Conservation (phyloP, 2,329 filamentous ascomycete genomes). For the Sarocladiaceae sp. region DNA sequence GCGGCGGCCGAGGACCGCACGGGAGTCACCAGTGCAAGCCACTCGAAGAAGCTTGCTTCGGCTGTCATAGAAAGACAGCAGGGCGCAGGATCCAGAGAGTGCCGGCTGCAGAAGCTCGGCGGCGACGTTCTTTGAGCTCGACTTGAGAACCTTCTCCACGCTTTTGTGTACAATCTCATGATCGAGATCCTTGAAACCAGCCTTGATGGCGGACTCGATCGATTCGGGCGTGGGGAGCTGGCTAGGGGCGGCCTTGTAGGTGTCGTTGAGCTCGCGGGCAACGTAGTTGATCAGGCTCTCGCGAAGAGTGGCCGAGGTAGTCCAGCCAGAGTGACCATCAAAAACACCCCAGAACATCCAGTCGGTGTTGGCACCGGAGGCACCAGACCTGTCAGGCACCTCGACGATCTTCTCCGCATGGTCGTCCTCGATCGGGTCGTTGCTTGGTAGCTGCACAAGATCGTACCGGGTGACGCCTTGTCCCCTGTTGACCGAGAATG, state of each 20-base stretch:
- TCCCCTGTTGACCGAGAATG: slow-evolving; percentile 82
- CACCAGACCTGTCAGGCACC: slow-evolving; percentile 55
- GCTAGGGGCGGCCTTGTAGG: slow-evolving; percentile 67
- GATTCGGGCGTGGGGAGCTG: slow-evolving; percentile 66
- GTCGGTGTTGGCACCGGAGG: slow-evolving; percentile 57
- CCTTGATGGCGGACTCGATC: slow-evolving; percentile 87
- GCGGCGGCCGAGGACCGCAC: slow-evolving; percentile 82
- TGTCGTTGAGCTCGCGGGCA: slow-evolving; percentile 83
- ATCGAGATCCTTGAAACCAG: slow-evolving; percentile 81
- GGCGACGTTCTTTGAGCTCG: slow-evolving; percentile 81
- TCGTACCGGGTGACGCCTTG: slow-evolving; percentile 92
- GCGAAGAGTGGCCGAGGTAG: slow-evolving; percentile 90
- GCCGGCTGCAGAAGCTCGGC: slow-evolving; percentile 90
- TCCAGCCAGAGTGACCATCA: slow-evolving; percentile 96
- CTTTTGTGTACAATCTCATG: slow-evolving; percentile 92
- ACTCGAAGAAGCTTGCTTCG: slow-evolving; percentile 82
- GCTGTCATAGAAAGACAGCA: slow-evolving; percentile 94
- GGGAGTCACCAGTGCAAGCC: slow-evolving; percentile 93
- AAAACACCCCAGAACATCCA: slow-evolving; percentile 99
- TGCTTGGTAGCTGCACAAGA: slow-evolving; percentile 88
- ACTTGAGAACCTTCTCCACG: slow-evolving; percentile 83
- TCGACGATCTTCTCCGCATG: slow-evolving; percentile 98
- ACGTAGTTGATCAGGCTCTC: slow-evolving; percentile 91
- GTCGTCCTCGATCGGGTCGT: slow-evolving; percentile 97
- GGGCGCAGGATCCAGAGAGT: slow-evolving; percentile 91